Evolutionary conservation across 2,329 filamentous ascomycete species (phyloP), one percentile per base, ranked within the genome.

Genomic region (Kalmusia sp.): DNA sequence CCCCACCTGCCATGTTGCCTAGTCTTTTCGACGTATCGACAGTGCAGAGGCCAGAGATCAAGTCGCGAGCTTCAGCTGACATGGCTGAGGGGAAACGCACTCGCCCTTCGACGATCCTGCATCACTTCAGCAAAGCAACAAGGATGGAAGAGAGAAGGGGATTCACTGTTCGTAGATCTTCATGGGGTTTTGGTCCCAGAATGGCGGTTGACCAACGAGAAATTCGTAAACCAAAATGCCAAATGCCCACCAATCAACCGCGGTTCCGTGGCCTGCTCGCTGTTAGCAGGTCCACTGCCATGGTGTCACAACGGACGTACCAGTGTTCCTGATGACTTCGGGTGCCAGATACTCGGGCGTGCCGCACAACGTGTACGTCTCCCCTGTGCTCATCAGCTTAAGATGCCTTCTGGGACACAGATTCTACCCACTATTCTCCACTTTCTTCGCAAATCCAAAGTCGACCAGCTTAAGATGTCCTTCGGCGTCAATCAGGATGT

Each of bases 171-270:
- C 91, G 76, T 93, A 93, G 53, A 93, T 93, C 71, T 93, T 91
- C 61, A 93, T 90, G 1, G 90, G 90, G 61, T 92, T 93, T 60
- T 91, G 87, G 68, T 93, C 88, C 89, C 90, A 95, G 70, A 93
- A 95, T 0, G 91, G 91, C 12, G 91, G 91, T 68, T 93, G 92
- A 24, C 91, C 91, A 8, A 91, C 92, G 43, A 93, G 77, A 69
- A 93, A 93, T 70, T 95, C 91, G 73, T 92, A 93, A 54, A 93
- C 87, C 51, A 95, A 76, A 61, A 93, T 92, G 22, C 91, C 91
- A 62, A 95, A 80, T 0, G 91, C 90, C 91, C 91, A 93, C 90
- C 90, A 93, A 78, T 93, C 90, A 30, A 93, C 90, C 12, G 90
- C 89, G 40, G 83, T 82, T 48, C 85, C 84, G 64, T 88, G 85